A percentile compares a stretch with the other conserved stretches of the same genome.
These are phyloP conservation scores for Psidium friedrichsthalianum DNA, from an alignment of 345 rosid genomes.

Conservation along the genomic window DNA sequence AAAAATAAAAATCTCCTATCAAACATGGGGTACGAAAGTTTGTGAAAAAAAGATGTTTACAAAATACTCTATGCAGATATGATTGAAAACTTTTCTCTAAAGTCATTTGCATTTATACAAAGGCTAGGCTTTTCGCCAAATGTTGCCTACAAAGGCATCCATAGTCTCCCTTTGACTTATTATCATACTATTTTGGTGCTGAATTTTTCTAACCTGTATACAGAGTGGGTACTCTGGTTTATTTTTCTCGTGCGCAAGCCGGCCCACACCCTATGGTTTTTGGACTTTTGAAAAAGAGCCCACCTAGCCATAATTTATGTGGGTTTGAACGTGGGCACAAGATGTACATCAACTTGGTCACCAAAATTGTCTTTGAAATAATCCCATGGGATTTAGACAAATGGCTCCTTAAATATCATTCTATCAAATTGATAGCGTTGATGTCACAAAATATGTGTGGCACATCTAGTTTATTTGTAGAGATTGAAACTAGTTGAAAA, in stretches of 20 bases:
- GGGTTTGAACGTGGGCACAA: background rate
- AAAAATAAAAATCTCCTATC: background rate
- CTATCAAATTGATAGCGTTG: too few relatives aligned
- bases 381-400: background rate
- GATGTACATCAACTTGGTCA: background rate
- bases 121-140: background rate
- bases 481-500: too few relatives aligned
- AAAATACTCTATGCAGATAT: background rate
- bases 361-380: background rate
- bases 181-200: background rate
- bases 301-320: background rate
- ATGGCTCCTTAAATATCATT: too few relatives aligned
- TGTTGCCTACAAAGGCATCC: background rate
- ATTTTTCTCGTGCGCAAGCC: background rate
- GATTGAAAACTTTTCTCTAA: fast-evolving
- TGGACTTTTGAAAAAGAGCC: background rate
- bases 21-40: background rate
- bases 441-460: too few relatives aligned
- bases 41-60: background rate
- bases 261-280: background rate
- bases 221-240: background rate
- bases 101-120: background rate
- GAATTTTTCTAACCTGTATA: background rate
- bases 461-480: too few relatives aligned
- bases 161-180: background rate